phyloP scores from a whole-genome alignment of 352 stramenopile species.

The Globisporangium sylvaticum region DNA sequence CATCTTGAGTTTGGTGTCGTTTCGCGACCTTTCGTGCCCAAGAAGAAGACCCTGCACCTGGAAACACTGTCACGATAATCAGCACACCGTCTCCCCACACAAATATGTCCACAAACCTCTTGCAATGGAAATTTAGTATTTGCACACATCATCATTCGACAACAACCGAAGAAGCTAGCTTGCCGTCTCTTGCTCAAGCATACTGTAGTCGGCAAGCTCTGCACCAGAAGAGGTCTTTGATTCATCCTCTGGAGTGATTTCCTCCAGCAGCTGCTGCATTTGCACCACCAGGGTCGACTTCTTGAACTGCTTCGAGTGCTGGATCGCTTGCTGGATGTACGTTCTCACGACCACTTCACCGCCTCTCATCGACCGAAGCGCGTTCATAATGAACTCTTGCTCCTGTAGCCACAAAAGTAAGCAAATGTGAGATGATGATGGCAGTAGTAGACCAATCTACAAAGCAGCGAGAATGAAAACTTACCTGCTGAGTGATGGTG shows the following conservation, averaged over 20 bases:
- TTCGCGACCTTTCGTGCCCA: conserved; percentile 42
- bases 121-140: neutral
- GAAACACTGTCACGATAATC: too few relatives aligned
- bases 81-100: too few relatives aligned
- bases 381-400: conserved; percentile 74
- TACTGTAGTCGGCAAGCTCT: neutral
- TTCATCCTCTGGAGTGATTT: conserved; percentile 43
- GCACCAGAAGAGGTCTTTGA: conserved; percentile 28
- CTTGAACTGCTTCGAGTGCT: conserved; percentile 62
- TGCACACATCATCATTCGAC: conserved; percentile 9
- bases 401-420: conserved; percentile 33
- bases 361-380: conserved; percentile 68
- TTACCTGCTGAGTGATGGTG: conserved; percentile 65
- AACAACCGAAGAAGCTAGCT: neutral
- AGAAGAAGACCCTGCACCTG: neutral
- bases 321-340: conserved; percentile 71
- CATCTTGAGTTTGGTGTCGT: conserved; percentile 22
- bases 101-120: neutral
- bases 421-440: conserved; percentile 4
- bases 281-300: conserved; percentile 52
- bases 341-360: conserved; percentile 52
- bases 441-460: neutral
- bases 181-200: conserved; percentile 1
- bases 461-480: neutral
- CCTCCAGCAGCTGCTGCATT: conserved; percentile 36